Base-by-base conservation (phyloP, 331 rosid species). In the Prunus yedoensis region DNA sequence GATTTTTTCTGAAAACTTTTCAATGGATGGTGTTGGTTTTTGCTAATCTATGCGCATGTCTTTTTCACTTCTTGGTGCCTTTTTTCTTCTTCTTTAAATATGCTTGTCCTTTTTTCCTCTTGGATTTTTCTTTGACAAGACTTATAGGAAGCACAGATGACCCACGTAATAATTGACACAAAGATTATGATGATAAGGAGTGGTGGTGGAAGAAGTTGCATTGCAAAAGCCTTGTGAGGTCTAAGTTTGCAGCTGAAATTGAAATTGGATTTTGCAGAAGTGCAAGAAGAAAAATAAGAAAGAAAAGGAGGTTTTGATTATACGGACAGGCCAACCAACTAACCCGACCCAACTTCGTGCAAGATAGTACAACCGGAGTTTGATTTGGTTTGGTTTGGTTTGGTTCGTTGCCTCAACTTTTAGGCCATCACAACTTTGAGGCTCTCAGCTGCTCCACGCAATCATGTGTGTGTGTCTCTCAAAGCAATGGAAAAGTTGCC, bases 381-480 rank as follows among this genome's bases (percentile, higher is more conserved):
- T 23, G 25, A 1, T 23, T 32, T 62, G 25, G 25, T 23, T 32
- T 62, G 43, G 21, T 54, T 72, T 72, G 43, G 25, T 21, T 58
- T 72, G 43, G 43, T 21, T 58, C 65, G 5, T 72, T 41, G 65
- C 66, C 3, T 71, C 28, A 21, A 57, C 5, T 38, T 71, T 32
- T 21, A 9, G 76, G 38, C 76, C n/a, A 38, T 56, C 16, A 38
- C 13, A 12, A 54, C 51, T 54, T 0, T 54, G 23, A n/a, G 75
- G 50, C 50, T 32, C 3, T 13, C 25, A 72, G 27, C 76, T 72
- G 53, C 76, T 57, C 76, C 67, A 72, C 56, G 14, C 66, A 57
- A 41, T 38, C 23, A 14, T 18, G 62, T 32, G 23, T 71, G 74
- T 53, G 7, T 13, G 65, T 71, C 52, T 71, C 35, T 53, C 57